Evolutionary conservation across 2,329 filamentous ascomycete genomes (phyloP).

Genomic region (Camptophora hylomeconis): DNA sequence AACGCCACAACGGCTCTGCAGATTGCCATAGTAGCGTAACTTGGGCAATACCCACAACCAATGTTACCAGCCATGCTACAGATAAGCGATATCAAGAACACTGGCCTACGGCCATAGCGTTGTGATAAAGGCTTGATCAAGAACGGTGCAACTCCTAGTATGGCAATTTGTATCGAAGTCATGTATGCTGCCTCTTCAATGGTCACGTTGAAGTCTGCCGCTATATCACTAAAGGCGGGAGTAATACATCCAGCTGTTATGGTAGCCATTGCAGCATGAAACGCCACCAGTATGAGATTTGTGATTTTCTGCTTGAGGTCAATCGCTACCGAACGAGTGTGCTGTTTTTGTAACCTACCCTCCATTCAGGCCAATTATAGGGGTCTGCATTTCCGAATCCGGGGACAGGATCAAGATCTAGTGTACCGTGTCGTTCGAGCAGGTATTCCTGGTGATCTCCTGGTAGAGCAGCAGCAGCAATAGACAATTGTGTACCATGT

Average conservation of each 20-base stretch:
- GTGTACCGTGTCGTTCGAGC: constrained; percentile 38
- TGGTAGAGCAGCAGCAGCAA: too few species aligned
- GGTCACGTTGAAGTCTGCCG: constrained; percentile 35
- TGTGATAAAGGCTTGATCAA: constrained; percentile 45
- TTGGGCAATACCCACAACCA: constrained; percentile 38
- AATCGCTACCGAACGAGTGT: background rate
- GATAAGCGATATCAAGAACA: constrained; percentile 39
- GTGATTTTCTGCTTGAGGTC: constrained; percentile 33
- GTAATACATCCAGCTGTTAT: constrained; percentile 43
- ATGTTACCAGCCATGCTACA: constrained; percentile 38
- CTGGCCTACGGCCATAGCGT: constrained; percentile 40
- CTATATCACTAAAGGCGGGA: constrained; percentile 41
- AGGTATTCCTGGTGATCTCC: too few species aligned
- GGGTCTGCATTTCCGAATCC: constrained; percentile 38
- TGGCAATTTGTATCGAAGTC: constrained; percentile 42
- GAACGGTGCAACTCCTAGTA: constrained; percentile 40
- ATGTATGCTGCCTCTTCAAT: constrained; percentile 41
- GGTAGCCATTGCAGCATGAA: constrained; percentile 45
- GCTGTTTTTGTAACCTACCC: too few species aligned
- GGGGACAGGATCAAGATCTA: constrained; percentile 42
- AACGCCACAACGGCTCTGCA: constrained; percentile 42
- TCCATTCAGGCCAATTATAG: constrained; percentile 43
- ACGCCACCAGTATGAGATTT: constrained; percentile 42
- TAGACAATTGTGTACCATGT: too few species aligned
- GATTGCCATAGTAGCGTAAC: constrained; percentile 36